Percentiles rank a stretch among this genome's conserved stretches.
Conservation (phyloP, 2,329 filamentous ascomycete species). For the Pseudomassariella vexata region DNA sequence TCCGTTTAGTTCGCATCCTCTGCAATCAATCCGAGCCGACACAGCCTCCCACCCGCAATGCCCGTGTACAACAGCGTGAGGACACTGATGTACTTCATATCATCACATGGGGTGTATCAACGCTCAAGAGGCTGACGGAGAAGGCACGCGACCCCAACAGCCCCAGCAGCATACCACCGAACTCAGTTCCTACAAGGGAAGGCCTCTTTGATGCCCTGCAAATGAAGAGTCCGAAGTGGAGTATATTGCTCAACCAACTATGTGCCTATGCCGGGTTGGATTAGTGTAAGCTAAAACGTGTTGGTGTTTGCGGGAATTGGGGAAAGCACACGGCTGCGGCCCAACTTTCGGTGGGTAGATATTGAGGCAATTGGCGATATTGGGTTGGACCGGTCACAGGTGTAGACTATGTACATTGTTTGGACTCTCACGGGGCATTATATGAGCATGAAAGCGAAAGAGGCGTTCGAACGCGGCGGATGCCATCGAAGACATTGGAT, state of each 20-base stretch:
- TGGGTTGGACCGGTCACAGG: too few relatives aligned
- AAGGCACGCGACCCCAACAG: slow-evolving; percentile 57
- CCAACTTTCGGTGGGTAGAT: too few relatives aligned
- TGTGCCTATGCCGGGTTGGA: slow-evolving; percentile 51
- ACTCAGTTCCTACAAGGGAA: slow-evolving; percentile 61
- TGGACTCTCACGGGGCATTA: too few relatives aligned
- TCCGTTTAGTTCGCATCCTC: slow-evolving; percentile 68
- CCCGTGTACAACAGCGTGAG: slow-evolving; percentile 28
- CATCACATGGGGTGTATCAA: slow-evolving; percentile 59
- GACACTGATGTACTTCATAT: slow-evolving; percentile 56
- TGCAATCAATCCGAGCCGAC: slow-evolving; percentile 55
- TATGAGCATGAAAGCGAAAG: neutral
- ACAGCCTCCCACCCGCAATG: slow-evolving; percentile 28
- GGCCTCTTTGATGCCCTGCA: slow-evolving; percentile 61
- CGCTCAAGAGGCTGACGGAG: slow-evolving; percentile 63
- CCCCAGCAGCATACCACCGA: slow-evolving; percentile 47
- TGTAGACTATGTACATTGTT: too few relatives aligned
- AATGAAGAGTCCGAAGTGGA: slow-evolving; percentile 54
- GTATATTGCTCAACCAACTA: slow-evolving; percentile 62
- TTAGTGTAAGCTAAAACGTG: too few relatives aligned
- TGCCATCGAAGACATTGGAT: too few relatives aligned
- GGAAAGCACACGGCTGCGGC: neutral
- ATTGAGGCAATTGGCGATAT: too few relatives aligned
- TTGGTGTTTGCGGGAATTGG: neutral
- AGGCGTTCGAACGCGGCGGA: too few relatives aligned